A percentile compares a stretch with the other conserved stretches of the same genome.
These are phyloP conservation scores for Diaporthe sp. DNA, from an alignment of 2,329 filamentous ascomycete genomes.

Conservation along the genomic window DNA sequence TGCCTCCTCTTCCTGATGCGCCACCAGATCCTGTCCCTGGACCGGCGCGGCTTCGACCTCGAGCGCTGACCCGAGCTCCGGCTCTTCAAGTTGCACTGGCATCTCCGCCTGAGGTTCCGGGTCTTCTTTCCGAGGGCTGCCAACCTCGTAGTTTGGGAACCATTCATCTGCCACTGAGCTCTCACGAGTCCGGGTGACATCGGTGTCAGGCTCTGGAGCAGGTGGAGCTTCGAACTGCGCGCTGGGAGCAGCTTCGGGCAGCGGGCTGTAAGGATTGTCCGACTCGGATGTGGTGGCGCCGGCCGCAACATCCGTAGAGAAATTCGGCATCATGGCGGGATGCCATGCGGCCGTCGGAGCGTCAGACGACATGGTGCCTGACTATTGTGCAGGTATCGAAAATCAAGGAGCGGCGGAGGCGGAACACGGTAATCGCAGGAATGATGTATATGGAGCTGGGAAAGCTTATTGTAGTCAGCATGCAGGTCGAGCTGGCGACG, in stretches of 20 bases:
- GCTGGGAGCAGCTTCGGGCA: neutral
- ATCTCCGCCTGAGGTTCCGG: conserved; percentile 24
- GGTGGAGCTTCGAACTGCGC: neutral
- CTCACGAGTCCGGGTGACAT: conserved; percentile 35
- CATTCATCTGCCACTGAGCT: conserved; percentile 44
- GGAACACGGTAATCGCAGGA: conserved; percentile 35
- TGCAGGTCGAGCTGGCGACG: neutral
- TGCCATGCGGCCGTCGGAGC: conserved; percentile 61
- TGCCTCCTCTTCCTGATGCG: conserved; percentile 23
- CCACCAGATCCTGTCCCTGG: conserved; percentile 5
- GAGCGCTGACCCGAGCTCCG: neutral
- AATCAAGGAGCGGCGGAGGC: conserved; percentile 38
- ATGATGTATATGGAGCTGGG: conserved; percentile 33
- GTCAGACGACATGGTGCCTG: conserved; percentile 57
- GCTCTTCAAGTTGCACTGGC: neutral
- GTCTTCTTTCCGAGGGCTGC: conserved; percentile 40
- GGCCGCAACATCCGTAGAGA: conserved; percentile 41
- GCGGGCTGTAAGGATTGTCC: conserved; percentile 23
- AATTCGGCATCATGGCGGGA: conserved; percentile 65
- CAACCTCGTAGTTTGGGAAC: conserved; percentile 48
- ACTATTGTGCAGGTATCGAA: conserved; percentile 30
- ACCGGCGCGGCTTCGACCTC: neutral
- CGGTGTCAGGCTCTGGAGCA: neutral
- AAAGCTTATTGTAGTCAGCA: conserved; percentile 17
- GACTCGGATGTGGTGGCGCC: conserved; percentile 26